Conservation (phyloP, 805 yeast genomes). For the Saturnispora galanensis region DNA sequence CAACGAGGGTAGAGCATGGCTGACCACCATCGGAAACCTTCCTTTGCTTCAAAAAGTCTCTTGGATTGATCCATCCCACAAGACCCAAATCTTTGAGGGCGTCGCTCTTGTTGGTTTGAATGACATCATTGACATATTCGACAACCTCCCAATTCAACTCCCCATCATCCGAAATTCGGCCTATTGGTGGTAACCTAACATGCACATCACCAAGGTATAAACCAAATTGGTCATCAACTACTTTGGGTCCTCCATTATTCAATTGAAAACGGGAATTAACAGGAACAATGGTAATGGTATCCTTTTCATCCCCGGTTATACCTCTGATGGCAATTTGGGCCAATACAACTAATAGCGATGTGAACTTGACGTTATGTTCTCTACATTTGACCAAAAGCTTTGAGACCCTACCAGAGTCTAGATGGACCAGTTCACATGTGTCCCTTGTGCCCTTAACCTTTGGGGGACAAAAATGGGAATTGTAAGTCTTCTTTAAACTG, state of each 20-base stretch:
- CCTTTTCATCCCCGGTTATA: slow-evolving; percentile 9
- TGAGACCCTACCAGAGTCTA: not conserved
- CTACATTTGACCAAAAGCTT: slow-evolving; percentile 5
- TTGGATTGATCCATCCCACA: slow-evolving; percentile 8
- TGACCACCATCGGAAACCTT: slow-evolving; percentile 1
- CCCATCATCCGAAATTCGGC: not conserved
- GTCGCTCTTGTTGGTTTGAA: slow-evolving; percentile 7
- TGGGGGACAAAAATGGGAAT: not conserved
- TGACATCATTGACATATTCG: slow-evolving; percentile 8
- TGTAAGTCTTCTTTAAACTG: slow-evolving; percentile 2
- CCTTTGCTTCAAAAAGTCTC: slow-evolving; percentile 6
- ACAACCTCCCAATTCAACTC: slow-evolving; percentile 10
- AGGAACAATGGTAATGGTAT: slow-evolving; percentile 11
- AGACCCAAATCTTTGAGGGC: slow-evolving; percentile 11
- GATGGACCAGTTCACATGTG: slow-evolving; percentile 6
- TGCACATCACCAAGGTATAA: slow-evolving; percentile 10
- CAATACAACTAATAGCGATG: slow-evolving; percentile 10
- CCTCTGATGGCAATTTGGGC: slow-evolving; percentile 8
- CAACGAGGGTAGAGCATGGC: slow-evolving; percentile 13
- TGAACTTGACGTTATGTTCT: slow-evolving; percentile 10
- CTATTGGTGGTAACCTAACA: slow-evolving; percentile 8
- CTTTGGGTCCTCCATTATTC: not conserved
- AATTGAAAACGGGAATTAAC: slow-evolving; percentile 10
- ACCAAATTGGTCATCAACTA: slow-evolving; percentile 7
- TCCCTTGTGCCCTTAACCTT: slow-evolving; percentile 1